phyloP scores from a whole-genome alignment of 1,139 yeast genomes.

The Yamadazyma triangularis region DNA sequence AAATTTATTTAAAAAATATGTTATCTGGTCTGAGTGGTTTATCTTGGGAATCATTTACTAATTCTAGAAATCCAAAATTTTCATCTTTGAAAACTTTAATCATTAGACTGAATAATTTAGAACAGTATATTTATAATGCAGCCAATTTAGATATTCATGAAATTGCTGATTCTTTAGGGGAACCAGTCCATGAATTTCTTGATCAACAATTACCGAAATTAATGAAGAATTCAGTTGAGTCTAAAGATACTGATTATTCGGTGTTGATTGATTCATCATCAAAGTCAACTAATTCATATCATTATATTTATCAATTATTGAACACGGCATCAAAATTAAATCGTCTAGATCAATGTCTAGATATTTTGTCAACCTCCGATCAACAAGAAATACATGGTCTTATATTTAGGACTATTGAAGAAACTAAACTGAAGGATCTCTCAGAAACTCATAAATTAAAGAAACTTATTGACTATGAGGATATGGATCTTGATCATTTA shows the following conservation, averaged over 20 bases:
- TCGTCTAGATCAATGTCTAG: conserved; percentile 58
- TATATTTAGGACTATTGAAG: conserved; percentile 60
- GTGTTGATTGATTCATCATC: conserved; percentile 10
- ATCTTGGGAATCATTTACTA: conserved; percentile 28
- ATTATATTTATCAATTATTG: conserved; percentile 52
- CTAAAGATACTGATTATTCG: conserved; percentile 5
- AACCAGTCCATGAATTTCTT: conserved; percentile 17
- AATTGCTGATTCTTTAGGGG: conserved; percentile 43
- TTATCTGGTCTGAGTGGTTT: conserved; percentile 4
- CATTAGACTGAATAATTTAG: conserved; percentile 43
- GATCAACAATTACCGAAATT: conserved; percentile 28
- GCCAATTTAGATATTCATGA: conserved; percentile 56
- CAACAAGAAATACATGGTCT: conserved; percentile 45
- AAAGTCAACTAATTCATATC: conserved; percentile 13
- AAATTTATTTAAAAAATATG: conserved; percentile 56
- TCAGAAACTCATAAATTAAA: conserved; percentile 27
- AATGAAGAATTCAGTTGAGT: conserved; percentile 2
- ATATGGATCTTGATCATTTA: conserved; percentile 42
- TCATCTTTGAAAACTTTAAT: conserved; percentile 34
- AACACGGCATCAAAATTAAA: conserved; percentile 60
- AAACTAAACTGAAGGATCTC: conserved; percentile 47
- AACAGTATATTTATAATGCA: conserved; percentile 51
- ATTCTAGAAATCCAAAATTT: conserved; percentile 28
- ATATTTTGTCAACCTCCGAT: conserved; percentile 41
- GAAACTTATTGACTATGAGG: conserved; percentile 24